Percentiles rank a stretch among this genome's conserved stretches.
Evolutionary conservation across 1,284 basidiomycete genomes (phyloP).

Genomic region (Sanghuangporus baumii): DNA sequence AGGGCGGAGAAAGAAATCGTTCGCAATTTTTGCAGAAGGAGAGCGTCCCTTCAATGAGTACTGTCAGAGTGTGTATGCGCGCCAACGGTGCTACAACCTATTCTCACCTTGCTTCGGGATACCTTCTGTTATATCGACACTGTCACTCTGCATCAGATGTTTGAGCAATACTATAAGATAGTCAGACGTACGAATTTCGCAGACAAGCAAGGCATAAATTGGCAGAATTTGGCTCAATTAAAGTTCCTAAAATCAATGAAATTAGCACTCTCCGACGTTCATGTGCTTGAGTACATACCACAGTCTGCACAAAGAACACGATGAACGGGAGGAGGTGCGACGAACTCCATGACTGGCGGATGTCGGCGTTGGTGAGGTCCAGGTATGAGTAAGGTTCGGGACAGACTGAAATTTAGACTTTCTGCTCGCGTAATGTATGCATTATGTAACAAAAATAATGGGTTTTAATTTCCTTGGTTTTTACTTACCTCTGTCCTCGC

Average conservation of each 20-base stretch:
- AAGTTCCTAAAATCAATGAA: constrained; percentile 53
- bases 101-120: constrained; percentile 89
- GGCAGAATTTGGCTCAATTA: constrained; percentile 93
- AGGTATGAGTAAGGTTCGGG: background rate
- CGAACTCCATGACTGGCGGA: constrained; percentile 57
- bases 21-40: constrained; percentile 97
- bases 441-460: too few relatives aligned
- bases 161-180: background rate
- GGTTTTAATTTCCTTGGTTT: too few relatives aligned
- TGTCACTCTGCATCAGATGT: constrained; percentile 25
- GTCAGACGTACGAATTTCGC: constrained; percentile 66
- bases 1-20: constrained; percentile 89
- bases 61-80: constrained; percentile 11
- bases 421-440: background rate
- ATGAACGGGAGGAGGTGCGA: constrained; percentile 64
- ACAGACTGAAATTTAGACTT: constrained; percentile 3
- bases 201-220: constrained; percentile 94
- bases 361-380: background rate
- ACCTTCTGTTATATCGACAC: constrained; percentile 95
- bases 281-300: constrained; percentile 37
- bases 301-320: constrained; percentile 81
- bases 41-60: constrained; percentile 62
- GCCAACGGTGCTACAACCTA: background rate
- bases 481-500: background rate
- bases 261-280: background rate